Evolutionary conservation across 192 early-diverging fungal genomes (phyloP).

Genomic region (Coemansia sp.): DNA sequence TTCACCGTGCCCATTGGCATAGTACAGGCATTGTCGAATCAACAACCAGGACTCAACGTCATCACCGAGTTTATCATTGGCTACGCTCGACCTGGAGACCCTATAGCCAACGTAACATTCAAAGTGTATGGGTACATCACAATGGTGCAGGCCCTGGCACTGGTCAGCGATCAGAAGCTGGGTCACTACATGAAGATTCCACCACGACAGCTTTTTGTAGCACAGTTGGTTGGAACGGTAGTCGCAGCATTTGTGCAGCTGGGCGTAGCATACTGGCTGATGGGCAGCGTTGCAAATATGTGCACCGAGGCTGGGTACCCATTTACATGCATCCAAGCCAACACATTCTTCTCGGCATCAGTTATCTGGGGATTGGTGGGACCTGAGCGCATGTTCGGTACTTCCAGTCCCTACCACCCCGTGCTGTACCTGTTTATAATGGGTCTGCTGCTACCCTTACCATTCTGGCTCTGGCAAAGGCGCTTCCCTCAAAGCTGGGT

Average conservation of each 20-base stretch:
- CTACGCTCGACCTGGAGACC: slow-evolving; percentile 69
- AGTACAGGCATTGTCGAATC: slow-evolving; percentile 74
- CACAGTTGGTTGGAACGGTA: slow-evolving; percentile 75
- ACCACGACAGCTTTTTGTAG: slow-evolving; percentile 75
- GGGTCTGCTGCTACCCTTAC: slow-evolving; percentile 69
- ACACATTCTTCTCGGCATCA: slow-evolving; percentile 68
- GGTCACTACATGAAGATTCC: slow-evolving; percentile 84
- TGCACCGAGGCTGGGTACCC: slow-evolving; percentile 60
- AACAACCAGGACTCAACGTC: slow-evolving; percentile 75
- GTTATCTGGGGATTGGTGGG: slow-evolving; percentile 82
- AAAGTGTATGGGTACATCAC: slow-evolving; percentile 82
- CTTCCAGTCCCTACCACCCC: slow-evolving; percentile 57
- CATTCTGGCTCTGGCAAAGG: slow-evolving; percentile 62
- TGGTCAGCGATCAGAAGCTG: slow-evolving; percentile 68
- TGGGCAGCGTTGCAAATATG: slow-evolving; percentile 58
- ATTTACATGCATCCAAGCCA: slow-evolving; percentile 62
- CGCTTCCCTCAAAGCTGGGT: slow-evolving; percentile 65
- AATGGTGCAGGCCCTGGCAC: slow-evolving; percentile 68
- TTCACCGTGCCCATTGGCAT: slow-evolving; percentile 82
- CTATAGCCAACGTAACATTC: slow-evolving; percentile 81
- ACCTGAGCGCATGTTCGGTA: slow-evolving; percentile 66
- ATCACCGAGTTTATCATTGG: slow-evolving; percentile 85
- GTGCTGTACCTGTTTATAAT: slow-evolving; percentile 57
- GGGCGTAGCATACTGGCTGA: slow-evolving; percentile 66
- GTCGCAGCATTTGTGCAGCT: slow-evolving; percentile 68